These are phyloP conservation scores for Penicillium ucsense DNA, from an alignment of 495 filamentous ascomycete genomes.

Conservation along the genomic window DNA sequence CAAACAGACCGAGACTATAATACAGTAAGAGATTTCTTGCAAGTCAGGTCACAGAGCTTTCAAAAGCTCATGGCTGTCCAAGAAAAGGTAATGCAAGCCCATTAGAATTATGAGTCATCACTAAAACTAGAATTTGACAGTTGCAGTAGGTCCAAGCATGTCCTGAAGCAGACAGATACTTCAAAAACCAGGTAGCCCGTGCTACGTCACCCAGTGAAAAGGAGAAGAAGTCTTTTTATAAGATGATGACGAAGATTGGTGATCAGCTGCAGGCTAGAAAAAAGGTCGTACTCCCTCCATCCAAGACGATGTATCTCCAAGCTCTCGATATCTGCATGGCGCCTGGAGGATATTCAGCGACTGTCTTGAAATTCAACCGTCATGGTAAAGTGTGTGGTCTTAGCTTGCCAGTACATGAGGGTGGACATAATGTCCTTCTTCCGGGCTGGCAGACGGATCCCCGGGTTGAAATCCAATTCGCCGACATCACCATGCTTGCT, in stretches of 20 bases:
- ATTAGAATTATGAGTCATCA: neutral
- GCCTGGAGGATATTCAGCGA: neutral
- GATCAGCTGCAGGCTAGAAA: neutral
- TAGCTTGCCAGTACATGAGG: neutral
- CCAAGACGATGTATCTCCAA: neutral
- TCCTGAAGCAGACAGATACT: neutral
- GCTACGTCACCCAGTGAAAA: neutral
- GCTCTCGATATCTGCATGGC: slow-evolving; percentile 4
- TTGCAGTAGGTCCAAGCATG: neutral
- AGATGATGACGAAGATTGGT: slow-evolving; percentile 4
- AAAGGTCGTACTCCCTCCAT: neutral
- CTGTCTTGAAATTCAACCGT: neutral
- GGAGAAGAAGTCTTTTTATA: neutral
- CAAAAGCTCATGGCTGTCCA: neutral
- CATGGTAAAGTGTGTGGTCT: neutral
- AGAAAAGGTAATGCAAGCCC: neutral
- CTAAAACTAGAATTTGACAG: too few relatives aligned
- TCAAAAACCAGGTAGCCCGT: neutral
- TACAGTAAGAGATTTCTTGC: neutral
- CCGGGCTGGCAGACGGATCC: neutral
- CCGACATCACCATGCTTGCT: slow-evolving; percentile 3
- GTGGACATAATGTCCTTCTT: neutral
- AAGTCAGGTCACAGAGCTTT: neutral
- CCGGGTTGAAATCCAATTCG: neutral
- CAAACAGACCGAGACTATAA: neutral